These are phyloP conservation scores for Lyophyllum atratum DNA, from an alignment of 768 basidiomycete genomes.

Conservation along the genomic window DNA sequence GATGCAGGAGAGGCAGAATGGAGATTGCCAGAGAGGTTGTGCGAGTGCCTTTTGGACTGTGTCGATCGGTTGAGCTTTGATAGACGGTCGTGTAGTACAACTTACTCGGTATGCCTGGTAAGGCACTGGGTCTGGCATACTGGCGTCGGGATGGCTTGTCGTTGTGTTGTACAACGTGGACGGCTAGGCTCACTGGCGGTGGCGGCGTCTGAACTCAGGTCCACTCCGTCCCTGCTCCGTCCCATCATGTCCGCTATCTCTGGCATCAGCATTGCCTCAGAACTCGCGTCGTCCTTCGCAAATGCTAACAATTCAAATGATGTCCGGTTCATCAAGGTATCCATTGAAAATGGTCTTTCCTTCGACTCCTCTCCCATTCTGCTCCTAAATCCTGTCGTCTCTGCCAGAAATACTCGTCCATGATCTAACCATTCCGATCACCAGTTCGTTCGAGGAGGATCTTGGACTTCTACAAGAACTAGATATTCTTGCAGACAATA, in stretches of 20 bases:
- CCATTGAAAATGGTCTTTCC: slow-evolving; percentile 69
- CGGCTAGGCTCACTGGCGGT: no score
- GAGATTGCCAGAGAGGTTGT: slow-evolving; percentile 32
- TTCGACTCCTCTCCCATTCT: slow-evolving; percentile 9
- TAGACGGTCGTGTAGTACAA: slow-evolving; percentile 7
- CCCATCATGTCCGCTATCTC: slow-evolving; percentile 70
- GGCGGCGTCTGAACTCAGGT: neutral
- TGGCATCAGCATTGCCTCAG: slow-evolving; percentile 65
- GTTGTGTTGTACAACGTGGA: slow-evolving; percentile 11
- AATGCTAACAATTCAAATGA: slow-evolving; percentile 49
- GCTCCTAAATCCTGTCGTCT: slow-evolving; percentile 16
- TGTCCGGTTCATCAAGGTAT: slow-evolving; percentile 75
- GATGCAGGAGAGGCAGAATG: neutral
- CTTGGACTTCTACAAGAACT: slow-evolving; percentile 53
- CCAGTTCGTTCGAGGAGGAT: slow-evolving; percentile 62
- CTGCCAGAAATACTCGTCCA: slow-evolving; percentile 67
- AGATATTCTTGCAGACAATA: slow-evolving; percentile 53
- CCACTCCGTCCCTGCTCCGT: slow-evolving; percentile 1
- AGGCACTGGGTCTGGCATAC: slow-evolving; percentile 38
- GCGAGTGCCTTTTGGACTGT: slow-evolving; percentile 52
- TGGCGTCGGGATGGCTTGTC: neutral
- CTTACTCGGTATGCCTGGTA: slow-evolving; percentile 56
- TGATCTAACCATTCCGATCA: slow-evolving; percentile 48
- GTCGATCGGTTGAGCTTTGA: slow-evolving; percentile 12
- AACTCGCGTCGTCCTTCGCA: slow-evolving; percentile 61